Evolutionary conservation across 2,329 filamentous ascomycete genomes (phyloP), one percentile per base, ranked within the genome.

Genomic region (Macrophomina phaseolina): DNA sequence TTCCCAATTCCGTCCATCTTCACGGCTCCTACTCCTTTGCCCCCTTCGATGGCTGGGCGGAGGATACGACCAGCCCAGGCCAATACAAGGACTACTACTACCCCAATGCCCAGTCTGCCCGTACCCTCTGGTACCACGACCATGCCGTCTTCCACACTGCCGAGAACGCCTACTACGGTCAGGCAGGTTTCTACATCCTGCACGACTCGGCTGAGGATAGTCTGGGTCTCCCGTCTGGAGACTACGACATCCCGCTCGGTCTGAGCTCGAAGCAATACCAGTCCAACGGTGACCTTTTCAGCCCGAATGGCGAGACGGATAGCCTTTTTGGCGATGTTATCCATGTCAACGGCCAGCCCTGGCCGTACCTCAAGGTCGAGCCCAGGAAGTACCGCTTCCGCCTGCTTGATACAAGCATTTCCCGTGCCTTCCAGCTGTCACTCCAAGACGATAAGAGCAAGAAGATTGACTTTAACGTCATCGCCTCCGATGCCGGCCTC

Each of bases 21-120:
- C 86, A 87, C 70, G 85, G 86, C 0, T 85, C 83, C 12, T 84
- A 82, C 40, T 73, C 71, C 68, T 76, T 80, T 38, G 77, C 81
- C 7, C 80, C 81, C 6, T 84, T 81, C 61, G 84, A 85, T 69
- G 85, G 85, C 0, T 87, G 84, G 84, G 85, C 85, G 1, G 80
- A 81, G 53, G 86, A 88, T 68, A 76, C 80, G n/a, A 83, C 83
- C 0, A 56, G 75, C 0, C 80, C 82, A 0, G 84, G 84, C 0
- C 76, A 88, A 70, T 87, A 83, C 75, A 88, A 89, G 73, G 87
- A 88, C 68, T 88, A 89, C 73, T 89, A 87, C 73, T 89, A 87
- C 69, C 86, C 86, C 9, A 89, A 88, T 72, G 76, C 73, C 14
- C 82, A 87, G 71, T 80, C 78, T 46, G 84, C 81, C 1, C 80